Percentiles rank a stretch among this genome's conserved stretches.
Evolutionary conservation across 345 rosid genomes (phyloP).

Genomic region (Dipteronia sinensis): DNA sequence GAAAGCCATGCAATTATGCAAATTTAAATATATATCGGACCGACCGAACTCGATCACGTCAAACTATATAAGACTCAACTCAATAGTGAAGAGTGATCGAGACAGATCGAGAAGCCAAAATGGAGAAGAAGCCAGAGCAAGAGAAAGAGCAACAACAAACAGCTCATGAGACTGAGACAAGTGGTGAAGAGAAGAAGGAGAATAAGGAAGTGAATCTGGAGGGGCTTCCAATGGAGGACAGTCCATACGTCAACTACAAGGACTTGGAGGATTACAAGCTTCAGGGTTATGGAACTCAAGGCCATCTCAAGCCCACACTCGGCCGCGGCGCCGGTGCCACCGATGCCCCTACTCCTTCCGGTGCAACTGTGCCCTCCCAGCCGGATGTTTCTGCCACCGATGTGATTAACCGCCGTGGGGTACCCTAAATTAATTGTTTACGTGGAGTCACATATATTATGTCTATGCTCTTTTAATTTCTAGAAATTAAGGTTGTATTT

Average conservation of each 20-base stretch:
- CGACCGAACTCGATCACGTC: neutral
- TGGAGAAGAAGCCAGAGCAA: slow-evolving; percentile 19
- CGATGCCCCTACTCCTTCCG: slow-evolving; percentile 72
- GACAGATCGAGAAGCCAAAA: neutral
- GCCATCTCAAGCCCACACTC: slow-evolving; percentile 52
- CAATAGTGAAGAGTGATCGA: neutral
- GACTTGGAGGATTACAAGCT: slow-evolving; percentile 57
- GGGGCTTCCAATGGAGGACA: slow-evolving; percentile 36
- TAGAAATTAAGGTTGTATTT: neutral
- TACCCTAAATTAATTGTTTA: slow-evolving; percentile 12
- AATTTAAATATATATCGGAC: neutral
- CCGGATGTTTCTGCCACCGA: slow-evolving; percentile 23
- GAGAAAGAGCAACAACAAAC: neutral
- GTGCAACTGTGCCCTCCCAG: slow-evolving; percentile 33
- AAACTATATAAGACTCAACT: too few relatives aligned
- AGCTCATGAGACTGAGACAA: neutral
- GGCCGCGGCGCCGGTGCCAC: slow-evolving; percentile 68
- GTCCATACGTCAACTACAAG: slow-evolving; percentile 41
- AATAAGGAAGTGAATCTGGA: neutral
- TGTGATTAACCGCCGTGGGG: slow-evolving; percentile 31
- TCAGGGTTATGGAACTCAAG: slow-evolving; percentile 58
- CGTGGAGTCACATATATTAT: too few relatives aligned
- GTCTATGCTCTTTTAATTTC: too few relatives aligned
- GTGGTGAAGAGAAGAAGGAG: slow-evolving; percentile 5
- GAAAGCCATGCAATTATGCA: neutral